These are phyloP conservation scores for Oenanthe javanica DNA, from an alignment of 140 eudicot species.

Conservation along the genomic window DNA sequence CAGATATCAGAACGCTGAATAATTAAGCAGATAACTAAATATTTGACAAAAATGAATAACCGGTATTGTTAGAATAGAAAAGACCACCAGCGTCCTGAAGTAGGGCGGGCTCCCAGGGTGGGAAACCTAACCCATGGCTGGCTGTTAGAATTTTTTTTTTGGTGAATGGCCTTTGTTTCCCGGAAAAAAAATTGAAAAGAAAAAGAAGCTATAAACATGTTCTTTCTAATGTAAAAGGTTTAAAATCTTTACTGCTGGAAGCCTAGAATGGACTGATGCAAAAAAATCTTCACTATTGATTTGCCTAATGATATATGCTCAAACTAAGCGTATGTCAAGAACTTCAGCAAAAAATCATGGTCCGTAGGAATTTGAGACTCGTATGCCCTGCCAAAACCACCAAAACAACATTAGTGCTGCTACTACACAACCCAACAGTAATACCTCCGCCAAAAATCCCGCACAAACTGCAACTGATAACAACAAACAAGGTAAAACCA, in stretches of 20 bases:
- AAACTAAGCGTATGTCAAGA: neutral
- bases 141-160: neutral
- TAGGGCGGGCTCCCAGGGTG: too few species aligned
- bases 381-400: conserved; percentile 1
- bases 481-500: neutral
- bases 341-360: neutral
- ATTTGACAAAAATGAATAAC: too few species aligned
- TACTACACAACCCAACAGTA: neutral
- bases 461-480: conserved; percentile 7
- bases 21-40: too few species aligned
- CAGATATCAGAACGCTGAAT: too few species aligned
- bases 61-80: too few species aligned
- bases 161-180: neutral
- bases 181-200: neutral
- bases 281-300: neutral
- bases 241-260: neutral
- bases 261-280: neutral
- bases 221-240: neutral
- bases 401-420: neutral
- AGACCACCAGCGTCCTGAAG: too few species aligned
- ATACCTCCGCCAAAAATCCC: conserved; percentile 4
- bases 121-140: too few species aligned
- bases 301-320: neutral
- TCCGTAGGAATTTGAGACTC: neutral
- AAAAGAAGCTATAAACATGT: neutral